Evolutionary conservation across 83 land plant species (phyloP).

Genomic region (Larix sibirica): DNA sequence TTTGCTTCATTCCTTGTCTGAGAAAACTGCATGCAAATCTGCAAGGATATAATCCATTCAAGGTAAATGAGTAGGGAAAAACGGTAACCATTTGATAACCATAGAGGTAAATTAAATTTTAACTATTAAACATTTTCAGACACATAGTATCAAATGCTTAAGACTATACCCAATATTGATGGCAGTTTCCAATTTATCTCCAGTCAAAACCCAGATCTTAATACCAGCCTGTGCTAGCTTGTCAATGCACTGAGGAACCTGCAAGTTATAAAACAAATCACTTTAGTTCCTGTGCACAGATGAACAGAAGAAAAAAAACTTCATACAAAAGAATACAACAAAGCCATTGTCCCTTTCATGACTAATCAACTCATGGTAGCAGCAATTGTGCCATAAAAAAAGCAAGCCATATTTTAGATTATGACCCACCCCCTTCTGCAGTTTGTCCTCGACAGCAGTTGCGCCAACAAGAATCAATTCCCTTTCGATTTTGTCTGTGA

Average conservation of each 20-base stretch:
- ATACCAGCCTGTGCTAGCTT: conserved; percentile 84
- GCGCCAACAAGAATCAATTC: conserved; percentile 72
- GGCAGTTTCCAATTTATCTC: conserved; percentile 90
- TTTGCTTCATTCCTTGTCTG: conserved; percentile 75
- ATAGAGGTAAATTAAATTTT: not conserved
- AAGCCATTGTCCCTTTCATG: not conserved
- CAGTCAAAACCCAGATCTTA: conserved; percentile 87
- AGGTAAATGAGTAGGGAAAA: conserved; percentile 5
- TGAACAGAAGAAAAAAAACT: not conserved
- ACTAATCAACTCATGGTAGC: not conserved
- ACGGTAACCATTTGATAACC: not conserved
- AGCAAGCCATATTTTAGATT: not conserved
- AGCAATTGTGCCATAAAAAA: not conserved
- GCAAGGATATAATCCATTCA: conserved; percentile 10
- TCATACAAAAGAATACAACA: not conserved
- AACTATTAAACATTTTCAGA: not conserved
- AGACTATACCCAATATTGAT: conserved; percentile 71
- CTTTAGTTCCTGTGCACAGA: not conserved
- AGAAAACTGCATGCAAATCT: conserved; percentile 82
- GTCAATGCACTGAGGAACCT: conserved; percentile 84
- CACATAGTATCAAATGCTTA: not conserved
- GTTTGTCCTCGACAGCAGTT: conserved; percentile 81
- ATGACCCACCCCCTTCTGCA: conserved; percentile 62
- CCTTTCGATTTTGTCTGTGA: conserved; percentile 60
- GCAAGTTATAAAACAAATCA: not conserved